A percentile compares a stretch with the other conserved stretches of the same genome.
Evolutionary conservation across 106 monocot genomes (phyloP).

Genomic region (Allium sativum): DNA sequence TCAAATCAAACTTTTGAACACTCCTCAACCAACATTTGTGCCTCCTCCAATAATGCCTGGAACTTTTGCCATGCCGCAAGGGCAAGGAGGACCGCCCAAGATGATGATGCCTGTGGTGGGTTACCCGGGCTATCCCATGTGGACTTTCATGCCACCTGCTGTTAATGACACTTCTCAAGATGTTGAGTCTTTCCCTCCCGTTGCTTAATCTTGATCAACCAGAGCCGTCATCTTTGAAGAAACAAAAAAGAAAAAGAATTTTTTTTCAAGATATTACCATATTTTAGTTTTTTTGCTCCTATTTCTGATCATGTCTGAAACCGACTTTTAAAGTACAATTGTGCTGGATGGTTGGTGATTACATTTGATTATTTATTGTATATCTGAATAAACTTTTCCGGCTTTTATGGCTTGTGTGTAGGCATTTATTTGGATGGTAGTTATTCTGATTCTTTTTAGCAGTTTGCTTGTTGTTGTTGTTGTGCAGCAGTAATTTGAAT

Average conservation of each 20-base stretch:
- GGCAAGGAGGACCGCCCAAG: constrained; percentile 44
- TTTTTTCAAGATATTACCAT: not conserved
- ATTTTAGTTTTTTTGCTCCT: not conserved
- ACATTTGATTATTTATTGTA: not conserved
- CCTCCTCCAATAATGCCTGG: constrained; percentile 48
- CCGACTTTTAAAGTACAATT: not conserved
- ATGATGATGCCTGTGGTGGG: constrained; percentile 74
- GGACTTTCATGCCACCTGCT: constrained; percentile 79
- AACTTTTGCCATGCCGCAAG: constrained; percentile 26
- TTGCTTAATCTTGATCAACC: constrained; percentile 26
- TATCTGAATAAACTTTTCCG: constrained; percentile 8
- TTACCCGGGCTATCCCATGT: constrained; percentile 79
- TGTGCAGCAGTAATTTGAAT: too few species aligned
- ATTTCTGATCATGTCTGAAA: not conserved
- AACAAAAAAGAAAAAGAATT: not conserved
- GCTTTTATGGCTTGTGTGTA: not conserved
- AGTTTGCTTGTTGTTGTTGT: too few species aligned
- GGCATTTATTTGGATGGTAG: not conserved
- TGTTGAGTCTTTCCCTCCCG: constrained; percentile 53
- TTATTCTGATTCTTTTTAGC: not conserved
- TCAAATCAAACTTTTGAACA: constrained; percentile 41
- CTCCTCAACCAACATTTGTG: constrained; percentile 17
- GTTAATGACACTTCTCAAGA: constrained; percentile 79
- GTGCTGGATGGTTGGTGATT: not conserved
- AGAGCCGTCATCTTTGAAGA: too few species aligned